Percentiles rank a stretch among this genome's conserved stretches.
phyloP scores from a whole-genome alignment of 352 stramenopile species.

The Globisporangium nunn region DNA sequence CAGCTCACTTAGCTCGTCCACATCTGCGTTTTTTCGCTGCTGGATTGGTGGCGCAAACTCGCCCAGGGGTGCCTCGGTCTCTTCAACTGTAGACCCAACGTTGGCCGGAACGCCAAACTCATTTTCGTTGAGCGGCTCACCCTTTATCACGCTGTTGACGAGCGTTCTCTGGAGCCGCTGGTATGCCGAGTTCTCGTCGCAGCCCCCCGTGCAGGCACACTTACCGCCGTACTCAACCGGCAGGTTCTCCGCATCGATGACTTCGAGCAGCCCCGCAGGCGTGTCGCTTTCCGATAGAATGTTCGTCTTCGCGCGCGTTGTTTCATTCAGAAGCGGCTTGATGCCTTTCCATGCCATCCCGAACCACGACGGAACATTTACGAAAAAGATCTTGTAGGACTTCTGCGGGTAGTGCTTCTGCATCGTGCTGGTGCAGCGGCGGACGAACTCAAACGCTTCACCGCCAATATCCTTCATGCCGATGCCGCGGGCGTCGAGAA shows the following conservation, averaged over 20 bases:
- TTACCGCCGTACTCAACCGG: constrained; percentile 65
- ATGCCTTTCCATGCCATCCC: constrained; percentile 89
- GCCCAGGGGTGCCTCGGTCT: neutral
- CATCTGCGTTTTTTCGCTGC: constrained; percentile 7
- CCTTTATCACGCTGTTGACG: constrained; percentile 44
- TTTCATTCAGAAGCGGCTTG: constrained; percentile 81
- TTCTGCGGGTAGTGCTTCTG: constrained; percentile 84
- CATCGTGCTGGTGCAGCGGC: constrained; percentile 76
- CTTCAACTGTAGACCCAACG: neutral
- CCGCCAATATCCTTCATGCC: constrained; percentile 73
- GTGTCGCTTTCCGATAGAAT: constrained; percentile 75
- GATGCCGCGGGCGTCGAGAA: constrained; percentile 68
- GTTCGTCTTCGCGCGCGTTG: constrained; percentile 83
- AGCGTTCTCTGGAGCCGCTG: constrained; percentile 47
- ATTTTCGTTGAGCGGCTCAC: constrained; percentile 33
- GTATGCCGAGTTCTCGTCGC: constrained; percentile 58
- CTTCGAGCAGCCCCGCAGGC: constrained; percentile 33
- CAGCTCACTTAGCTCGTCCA: constrained; percentile 11
- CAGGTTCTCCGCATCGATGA: constrained; percentile 58
- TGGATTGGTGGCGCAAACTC: constrained; percentile 6
- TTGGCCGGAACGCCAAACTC: constrained; percentile 11
- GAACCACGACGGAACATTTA: constrained; percentile 90
- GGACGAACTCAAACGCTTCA: constrained; percentile 79
- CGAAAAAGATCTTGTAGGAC: constrained; percentile 89
- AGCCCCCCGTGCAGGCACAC: constrained; percentile 58